A percentile compares a stretch with the other conserved stretches of the same genome.
These are phyloP conservation scores for Sugiyamaella xylanicola DNA, from an alignment of 1,139 yeast genomes.

Conservation along the genomic window DNA sequence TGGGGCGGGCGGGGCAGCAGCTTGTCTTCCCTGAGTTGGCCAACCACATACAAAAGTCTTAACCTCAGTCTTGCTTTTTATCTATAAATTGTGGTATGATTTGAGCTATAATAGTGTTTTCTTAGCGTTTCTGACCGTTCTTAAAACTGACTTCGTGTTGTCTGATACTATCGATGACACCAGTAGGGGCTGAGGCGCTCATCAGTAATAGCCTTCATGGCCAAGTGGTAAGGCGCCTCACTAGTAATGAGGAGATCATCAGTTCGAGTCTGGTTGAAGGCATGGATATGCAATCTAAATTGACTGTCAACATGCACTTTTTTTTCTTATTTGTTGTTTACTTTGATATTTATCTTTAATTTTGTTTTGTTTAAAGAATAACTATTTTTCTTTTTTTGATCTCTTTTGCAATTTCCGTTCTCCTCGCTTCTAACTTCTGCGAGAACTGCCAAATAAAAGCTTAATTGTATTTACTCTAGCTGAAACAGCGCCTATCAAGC, in stretches of 20 bases:
- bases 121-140: too few species aligned
- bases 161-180: background rate
- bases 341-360: too few species aligned
- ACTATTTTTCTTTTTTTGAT: background rate
- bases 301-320: background rate
- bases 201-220: constrained; percentile 15
- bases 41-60: too few species aligned
- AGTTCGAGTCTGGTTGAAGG: constrained; percentile 18
- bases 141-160: too few species aligned
- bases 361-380: background rate
- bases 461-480: background rate
- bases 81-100: too few species aligned
- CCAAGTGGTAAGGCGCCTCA: constrained; percentile 23
- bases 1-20: too few species aligned
- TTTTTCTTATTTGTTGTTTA: too few species aligned
- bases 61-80: too few species aligned
- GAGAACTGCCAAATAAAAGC: background rate
- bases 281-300: constrained; percentile 6
- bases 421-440: too few species aligned
- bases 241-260: constrained; percentile 20
- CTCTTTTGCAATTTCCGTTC: too few species aligned
- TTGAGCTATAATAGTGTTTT: too few species aligned
- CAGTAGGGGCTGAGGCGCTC: background rate
- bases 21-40: too few species aligned
- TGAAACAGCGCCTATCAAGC: background rate